Evolutionary conservation across 352 stramenopile species (phyloP), one percentile per base, ranked within the genome.

Genomic region (Phytopythium kandeliae): DNA sequence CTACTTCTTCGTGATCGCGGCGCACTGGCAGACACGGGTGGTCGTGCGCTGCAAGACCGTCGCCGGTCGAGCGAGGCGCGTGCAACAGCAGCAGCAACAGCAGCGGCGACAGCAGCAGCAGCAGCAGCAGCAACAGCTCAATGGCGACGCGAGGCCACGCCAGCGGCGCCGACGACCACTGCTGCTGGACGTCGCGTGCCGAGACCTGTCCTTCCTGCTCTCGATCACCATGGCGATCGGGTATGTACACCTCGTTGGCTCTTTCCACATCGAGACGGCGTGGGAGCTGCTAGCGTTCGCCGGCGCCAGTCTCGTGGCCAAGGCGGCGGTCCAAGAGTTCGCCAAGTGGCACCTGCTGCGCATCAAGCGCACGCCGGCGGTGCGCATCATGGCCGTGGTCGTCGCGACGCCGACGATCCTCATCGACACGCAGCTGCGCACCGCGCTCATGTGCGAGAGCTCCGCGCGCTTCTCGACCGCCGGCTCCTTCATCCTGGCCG

Each of bases 371-470:
- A 64, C 56, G 0, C 51, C 56, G 15, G 54, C 51, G 0, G 26
- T 65, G 10, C 60, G 56, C 10, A 57, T 52, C 21, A 69, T 69
- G 57, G 57, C 61, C 17, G 54, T 69, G 40, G 54, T 69, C 12
- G 45, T 69, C 17, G 57, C 53, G 13, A 58, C 53, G 4, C 61
- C 57, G 4, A 69, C 57, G 15, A 60, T 69, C 44, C 50, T 69
- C 25, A 49, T 69, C 35, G 57, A 69, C 31, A 62, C 53, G n/a
- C 57, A 69, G 41, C 24, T 69, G 16, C 61, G 61, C 24, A 65
- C 28, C 28, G 56, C 61, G 21, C 50, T 68, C 24, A 34, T 68
- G 16, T 64, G 60, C 16, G 48, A 62, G 28, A 41, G 48, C 31
- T 51, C 35, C 31, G 26, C 37, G 7, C 50, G 52, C 33, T 63